A percentile compares a stretch with the other conserved stretches of the same genome.
Evolutionary conservation across 2,329 filamentous ascomycete genomes (phyloP).

Genomic region (Penicillium nordicum): DNA sequence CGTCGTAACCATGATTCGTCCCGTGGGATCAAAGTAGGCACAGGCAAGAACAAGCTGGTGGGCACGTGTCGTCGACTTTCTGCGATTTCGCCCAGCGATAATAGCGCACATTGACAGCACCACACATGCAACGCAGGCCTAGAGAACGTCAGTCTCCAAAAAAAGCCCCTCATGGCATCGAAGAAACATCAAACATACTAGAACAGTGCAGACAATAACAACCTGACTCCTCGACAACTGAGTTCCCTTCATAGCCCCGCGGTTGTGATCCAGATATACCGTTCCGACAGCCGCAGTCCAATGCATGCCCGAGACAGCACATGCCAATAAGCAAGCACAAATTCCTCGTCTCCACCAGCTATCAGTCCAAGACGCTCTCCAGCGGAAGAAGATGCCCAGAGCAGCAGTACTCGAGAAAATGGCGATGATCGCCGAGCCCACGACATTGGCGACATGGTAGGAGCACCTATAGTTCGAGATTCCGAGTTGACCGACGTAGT

Average conservation of each 20-base stretch:
- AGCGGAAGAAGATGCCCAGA: slow-evolving; percentile 72
- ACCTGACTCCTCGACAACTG: slow-evolving; percentile 60
- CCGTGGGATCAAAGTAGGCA: slow-evolving; percentile 44
- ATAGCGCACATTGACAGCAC: slow-evolving; percentile 57
- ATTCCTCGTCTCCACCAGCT: slow-evolving; percentile 70
- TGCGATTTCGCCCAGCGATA: slow-evolving; percentile 53
- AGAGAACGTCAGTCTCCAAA: slow-evolving; percentile 12
- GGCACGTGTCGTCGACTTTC: slow-evolving; percentile 56
- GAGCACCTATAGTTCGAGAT: slow-evolving; percentile 71
- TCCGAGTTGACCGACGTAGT: slow-evolving; percentile 81
- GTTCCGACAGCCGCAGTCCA: slow-evolving; percentile 76
- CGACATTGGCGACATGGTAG: slow-evolving; percentile 59
- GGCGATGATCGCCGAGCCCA: slow-evolving; percentile 69
- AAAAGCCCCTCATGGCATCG: not conserved
- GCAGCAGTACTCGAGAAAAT: slow-evolving; percentile 67
- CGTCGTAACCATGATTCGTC: slow-evolving; percentile 46
- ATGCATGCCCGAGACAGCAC: slow-evolving; percentile 81
- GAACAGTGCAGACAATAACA: slow-evolving; percentile 68
- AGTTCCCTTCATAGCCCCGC: slow-evolving; percentile 39
- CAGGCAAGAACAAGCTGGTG: slow-evolving; percentile 56
- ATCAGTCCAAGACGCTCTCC: slow-evolving; percentile 72
- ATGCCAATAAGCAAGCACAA: slow-evolving; percentile 65
- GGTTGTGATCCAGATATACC: slow-evolving; percentile 56
- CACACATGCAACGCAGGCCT: slow-evolving; percentile 62
- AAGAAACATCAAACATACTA: slow-evolving; percentile 50